Percentiles rank a stretch among this genome's conserved stretches.
Conservation (phyloP, 2,329 filamentous ascomycete species). For the Aureobasidium subglaciale region DNA sequence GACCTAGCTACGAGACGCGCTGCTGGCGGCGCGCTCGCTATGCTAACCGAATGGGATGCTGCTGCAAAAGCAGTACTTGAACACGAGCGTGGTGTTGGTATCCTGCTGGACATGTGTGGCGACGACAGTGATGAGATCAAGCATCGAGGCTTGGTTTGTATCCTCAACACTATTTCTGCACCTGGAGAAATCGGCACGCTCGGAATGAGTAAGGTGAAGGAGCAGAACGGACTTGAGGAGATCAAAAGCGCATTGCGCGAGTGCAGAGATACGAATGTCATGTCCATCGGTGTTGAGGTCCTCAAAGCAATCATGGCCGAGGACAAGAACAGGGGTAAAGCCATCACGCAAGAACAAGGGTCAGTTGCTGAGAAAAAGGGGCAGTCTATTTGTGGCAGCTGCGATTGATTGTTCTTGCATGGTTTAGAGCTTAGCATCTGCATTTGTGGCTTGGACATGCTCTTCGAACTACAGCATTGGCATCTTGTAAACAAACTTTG, state of each 20-base stretch:
- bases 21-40: slow-evolving; percentile 81
- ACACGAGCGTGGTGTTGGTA: slow-evolving; percentile 62
- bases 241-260: slow-evolving; percentile 65
- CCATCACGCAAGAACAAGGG: not conserved
- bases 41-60: slow-evolving; percentile 69
- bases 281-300: slow-evolving; percentile 64
- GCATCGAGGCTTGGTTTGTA: slow-evolving; percentile 61
- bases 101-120: slow-evolving; percentile 72
- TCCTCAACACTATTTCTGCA: slow-evolving; percentile 59
- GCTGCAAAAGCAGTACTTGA: slow-evolving; percentile 65
- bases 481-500: not conserved
- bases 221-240: slow-evolving; percentile 57
- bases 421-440: not conserved
- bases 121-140: slow-evolving; percentile 61
- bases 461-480: not conserved
- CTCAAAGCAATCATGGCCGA: slow-evolving; percentile 45
- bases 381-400: not conserved
- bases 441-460: not conserved
- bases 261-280: slow-evolving; percentile 60
- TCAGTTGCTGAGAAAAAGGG: not conserved
- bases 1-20: slow-evolving; percentile 73
- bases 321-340: not conserved
- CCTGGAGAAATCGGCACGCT: slow-evolving; percentile 56
- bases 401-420: not conserved
- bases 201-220: slow-evolving; percentile 45